A percentile compares a stretch with the other conserved stretches of the same genome.
Conservation (phyloP, 108 stramenopile species). For the Nitzschia sp. region DNA sequence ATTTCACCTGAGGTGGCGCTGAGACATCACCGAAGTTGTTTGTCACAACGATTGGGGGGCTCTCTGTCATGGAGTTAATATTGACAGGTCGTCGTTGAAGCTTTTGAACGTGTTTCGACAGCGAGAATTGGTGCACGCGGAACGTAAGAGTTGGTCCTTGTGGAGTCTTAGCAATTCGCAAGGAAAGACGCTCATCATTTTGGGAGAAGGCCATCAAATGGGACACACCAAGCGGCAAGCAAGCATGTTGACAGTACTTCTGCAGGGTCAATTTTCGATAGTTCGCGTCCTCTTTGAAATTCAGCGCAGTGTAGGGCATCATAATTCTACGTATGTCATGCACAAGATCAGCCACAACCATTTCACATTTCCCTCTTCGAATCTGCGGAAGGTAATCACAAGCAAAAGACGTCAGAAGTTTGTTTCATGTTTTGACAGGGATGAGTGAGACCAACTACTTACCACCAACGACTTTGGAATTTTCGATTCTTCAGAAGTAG, state of each 20-base stretch:
- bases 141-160: slow-evolving; percentile 94
- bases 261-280: slow-evolving; percentile 71
- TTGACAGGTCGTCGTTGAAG: slow-evolving; percentile 89
- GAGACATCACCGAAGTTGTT: slow-evolving; percentile 96
- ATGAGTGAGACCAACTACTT: slow-evolving; percentile 14
- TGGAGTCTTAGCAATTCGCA: slow-evolving; percentile 88
- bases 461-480: slow-evolving; percentile 74
- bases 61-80: slow-evolving; percentile 52
- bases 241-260: slow-evolving; percentile 75
- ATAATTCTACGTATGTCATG: slow-evolving; percentile 89
- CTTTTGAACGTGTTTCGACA: slow-evolving; percentile 79
- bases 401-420: background rate
- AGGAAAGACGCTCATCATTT: slow-evolving; percentile 72
- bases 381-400: slow-evolving; percentile 38
- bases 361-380: slow-evolving; percentile 77
- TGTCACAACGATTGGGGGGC: slow-evolving; percentile 94
- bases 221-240: slow-evolving; percentile 86
- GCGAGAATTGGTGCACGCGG: slow-evolving; percentile 84
- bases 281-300: slow-evolving; percentile 89
- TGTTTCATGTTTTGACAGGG: background rate
- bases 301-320: slow-evolving; percentile 94
- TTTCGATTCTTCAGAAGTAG: slow-evolving; percentile 53
- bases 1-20: slow-evolving; percentile 88
- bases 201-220: slow-evolving; percentile 92
- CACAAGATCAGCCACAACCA: slow-evolving; percentile 80